Base-by-base conservation (phyloP, 495 filamentous ascomycete species). In the Hypoxylon perforatum region DNA sequence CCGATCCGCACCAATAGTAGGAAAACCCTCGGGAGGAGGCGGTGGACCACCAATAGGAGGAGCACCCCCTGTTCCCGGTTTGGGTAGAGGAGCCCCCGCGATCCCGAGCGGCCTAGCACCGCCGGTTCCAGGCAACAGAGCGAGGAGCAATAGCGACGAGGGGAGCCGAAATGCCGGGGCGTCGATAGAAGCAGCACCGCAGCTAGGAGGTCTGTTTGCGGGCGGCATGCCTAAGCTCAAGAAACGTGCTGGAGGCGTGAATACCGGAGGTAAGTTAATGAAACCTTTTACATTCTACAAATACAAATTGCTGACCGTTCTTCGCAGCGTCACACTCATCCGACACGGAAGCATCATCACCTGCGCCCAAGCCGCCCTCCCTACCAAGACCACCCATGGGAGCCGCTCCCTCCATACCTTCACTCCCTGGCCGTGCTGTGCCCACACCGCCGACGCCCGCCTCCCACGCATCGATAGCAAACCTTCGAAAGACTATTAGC, bases 221-320 rank as follows among this genome's bases (percentile, higher is more conserved):
- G 93, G 93, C 28, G 96, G 94, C 28, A 98, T 98, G 84, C 95
- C 95, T 2, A 98, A 97, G 79, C 72, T 99, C 64, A 89, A 90
- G 75, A 97, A 93, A 78, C 88, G 91, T 10, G 86, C 85, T 30
- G 93, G 91, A 22, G 95, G 94, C 18, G 82, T 99, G 55, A 88
- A 96, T 76, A 97, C 95, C 11, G 94, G 94, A 75, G 86, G 86
- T 87, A 73, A 73, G 80, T 14, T 28, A 21, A 12, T 10, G 10
- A 28, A 4, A 11, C 30, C 4, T 28, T 7, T 18, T 44, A 3
- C 17, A 5, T 36, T 12, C 23, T 12, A 15, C n/a, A 17, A 4
- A 18, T 12, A 49, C 15, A 21, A 19, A 38, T 49, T 19, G n/a
- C 80, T 83, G 49, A 82, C 61, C n/a, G 21, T 23, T 7, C 25